Conservation (phyloP, 257 asterid genomes). For the Solanum chiquidenum region DNA sequence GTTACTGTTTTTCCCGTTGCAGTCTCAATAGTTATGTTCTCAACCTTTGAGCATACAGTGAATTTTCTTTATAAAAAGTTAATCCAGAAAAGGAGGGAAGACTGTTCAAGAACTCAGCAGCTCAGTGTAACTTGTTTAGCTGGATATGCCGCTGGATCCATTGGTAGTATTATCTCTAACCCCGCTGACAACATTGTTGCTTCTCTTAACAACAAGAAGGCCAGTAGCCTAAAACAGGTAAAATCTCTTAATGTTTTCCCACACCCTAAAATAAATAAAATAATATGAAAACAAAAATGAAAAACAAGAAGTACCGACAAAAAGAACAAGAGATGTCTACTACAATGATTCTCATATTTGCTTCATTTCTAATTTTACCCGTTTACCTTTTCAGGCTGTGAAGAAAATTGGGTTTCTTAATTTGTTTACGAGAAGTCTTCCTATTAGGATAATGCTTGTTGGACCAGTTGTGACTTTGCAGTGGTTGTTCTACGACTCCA, state of each 20-base stretch:
- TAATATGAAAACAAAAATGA: not conserved
- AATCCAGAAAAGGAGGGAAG: conserved; percentile 24
- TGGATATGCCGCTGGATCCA: conserved; percentile 41
- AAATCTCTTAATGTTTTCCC: not conserved
- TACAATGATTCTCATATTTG: not conserved
- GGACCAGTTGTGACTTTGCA: conserved; percentile 40
- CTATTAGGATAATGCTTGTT: conserved; percentile 32
- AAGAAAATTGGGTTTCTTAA: conserved; percentile 28
- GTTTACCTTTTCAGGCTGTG: conserved; percentile 17
- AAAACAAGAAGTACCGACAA: not conserved
- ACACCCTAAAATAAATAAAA: not conserved
- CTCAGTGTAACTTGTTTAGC: conserved; percentile 39
- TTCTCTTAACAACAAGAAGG: conserved; percentile 20
- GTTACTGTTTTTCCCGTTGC: not conserved
- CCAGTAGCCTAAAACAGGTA: conserved; percentile 22
- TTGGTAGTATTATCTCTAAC: conserved; percentile 31
- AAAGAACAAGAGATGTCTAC: not conserved
- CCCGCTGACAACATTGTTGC: conserved; percentile 39
- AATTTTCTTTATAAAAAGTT: conserved; percentile 23
- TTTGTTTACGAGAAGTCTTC: conserved; percentile 36
- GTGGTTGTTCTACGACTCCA: conserved; percentile 34
- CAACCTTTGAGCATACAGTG: conserved; percentile 38
- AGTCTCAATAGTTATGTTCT: conserved; percentile 40
- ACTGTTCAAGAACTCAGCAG: conserved; percentile 33
- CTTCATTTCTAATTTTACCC: not conserved